These are phyloP conservation scores for Fraxinus nigra DNA, from an alignment of 305 asterid species.

Conservation along the genomic window DNA sequence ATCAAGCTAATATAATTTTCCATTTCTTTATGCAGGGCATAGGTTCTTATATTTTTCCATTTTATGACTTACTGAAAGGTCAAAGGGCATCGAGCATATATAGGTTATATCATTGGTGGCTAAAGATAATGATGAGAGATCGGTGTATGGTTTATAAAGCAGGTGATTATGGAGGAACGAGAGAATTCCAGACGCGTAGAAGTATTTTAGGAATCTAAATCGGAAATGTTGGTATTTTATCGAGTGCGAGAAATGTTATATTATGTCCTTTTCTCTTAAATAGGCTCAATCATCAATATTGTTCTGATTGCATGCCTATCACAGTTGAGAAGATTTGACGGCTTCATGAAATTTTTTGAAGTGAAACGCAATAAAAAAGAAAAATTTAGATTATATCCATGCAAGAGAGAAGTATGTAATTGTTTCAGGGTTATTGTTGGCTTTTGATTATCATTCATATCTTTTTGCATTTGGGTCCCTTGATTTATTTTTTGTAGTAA, in stretches of 20 bases:
- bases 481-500: neutral
- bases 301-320: neutral
- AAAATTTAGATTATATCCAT: neutral
- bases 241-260: neutral
- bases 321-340: neutral
- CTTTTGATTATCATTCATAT: neutral
- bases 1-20: neutral
- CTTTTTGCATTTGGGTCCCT: neutral
- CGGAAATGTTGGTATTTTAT: neutral
- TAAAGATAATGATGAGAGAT: neutral
- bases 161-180: neutral
- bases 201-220: neutral
- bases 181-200: neutral
- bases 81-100: neutral
- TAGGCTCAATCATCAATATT: neutral
- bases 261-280: neutral
- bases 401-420: neutral
- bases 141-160: neutral
- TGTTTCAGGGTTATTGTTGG: neutral
- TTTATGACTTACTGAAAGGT: neutral
- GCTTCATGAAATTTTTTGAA: neutral
- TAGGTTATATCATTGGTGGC: neutral
- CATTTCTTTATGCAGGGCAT: constrained; percentile 13
- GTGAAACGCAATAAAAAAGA: neutral
- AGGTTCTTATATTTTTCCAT: neutral